A percentile compares a stretch with the other conserved stretches of the same genome.
phyloP scores from a whole-genome alignment of 139 green algal genomes.

The Chlamydomonas eustigma region DNA sequence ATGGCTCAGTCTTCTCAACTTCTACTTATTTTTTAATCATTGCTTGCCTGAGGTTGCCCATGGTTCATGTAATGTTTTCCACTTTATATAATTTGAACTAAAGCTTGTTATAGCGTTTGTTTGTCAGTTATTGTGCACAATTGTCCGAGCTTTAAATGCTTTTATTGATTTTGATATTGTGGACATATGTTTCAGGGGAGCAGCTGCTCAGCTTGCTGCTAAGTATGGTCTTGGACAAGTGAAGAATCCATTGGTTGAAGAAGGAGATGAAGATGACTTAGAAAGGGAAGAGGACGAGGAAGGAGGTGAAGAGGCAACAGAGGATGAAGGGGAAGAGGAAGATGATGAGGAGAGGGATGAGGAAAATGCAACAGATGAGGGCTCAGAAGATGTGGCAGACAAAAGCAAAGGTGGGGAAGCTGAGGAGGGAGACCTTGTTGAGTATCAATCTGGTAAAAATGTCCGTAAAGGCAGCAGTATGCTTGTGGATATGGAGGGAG shows the following conservation, averaged over 20 bases:
- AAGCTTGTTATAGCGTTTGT: too few relatives aligned
- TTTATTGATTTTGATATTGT: neutral
- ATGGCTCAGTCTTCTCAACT: neutral
- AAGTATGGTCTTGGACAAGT: slow-evolving; percentile 43
- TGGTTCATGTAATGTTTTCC: too few relatives aligned
- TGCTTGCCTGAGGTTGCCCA: too few relatives aligned
- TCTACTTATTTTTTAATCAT: too few relatives aligned
- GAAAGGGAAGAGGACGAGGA: slow-evolving; percentile 13
- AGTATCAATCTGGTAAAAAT: slow-evolving; percentile 8
- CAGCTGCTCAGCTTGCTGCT: slow-evolving; percentile 32
- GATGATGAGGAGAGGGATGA: slow-evolving; percentile 18
- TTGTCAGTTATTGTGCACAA: neutral
- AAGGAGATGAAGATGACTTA: slow-evolving; percentile 4
- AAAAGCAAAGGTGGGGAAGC: slow-evolving; percentile 25
- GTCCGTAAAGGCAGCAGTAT: neutral
- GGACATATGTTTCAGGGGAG: slow-evolving; percentile 13
- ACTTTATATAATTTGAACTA: too few relatives aligned
- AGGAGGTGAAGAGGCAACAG: slow-evolving; percentile 9
- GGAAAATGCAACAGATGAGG: slow-evolving; percentile 2
- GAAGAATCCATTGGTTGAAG: slow-evolving; percentile 23
- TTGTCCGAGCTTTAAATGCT: neutral
- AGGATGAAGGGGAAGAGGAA: slow-evolving; percentile 20
- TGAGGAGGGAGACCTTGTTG: slow-evolving; percentile 20
- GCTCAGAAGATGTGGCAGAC: neutral
- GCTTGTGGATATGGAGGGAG: neutral